These are phyloP conservation scores for Macrolepiota dolichaula DNA, from an alignment of 768 basidiomycete species.

Conservation along the genomic window DNA sequence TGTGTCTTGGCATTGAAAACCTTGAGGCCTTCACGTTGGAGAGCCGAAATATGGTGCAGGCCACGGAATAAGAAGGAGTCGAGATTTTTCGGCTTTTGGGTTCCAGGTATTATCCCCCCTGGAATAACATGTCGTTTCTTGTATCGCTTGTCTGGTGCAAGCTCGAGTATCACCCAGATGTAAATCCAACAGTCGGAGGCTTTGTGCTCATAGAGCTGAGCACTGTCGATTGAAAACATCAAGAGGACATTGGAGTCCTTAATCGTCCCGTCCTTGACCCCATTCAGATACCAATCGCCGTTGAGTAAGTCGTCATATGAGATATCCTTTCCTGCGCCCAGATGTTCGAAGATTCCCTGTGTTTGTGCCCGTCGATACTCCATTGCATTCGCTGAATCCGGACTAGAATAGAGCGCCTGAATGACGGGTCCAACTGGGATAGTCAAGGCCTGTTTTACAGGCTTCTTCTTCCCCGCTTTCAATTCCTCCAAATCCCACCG, in stretches of 20 bases:
- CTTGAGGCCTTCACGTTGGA: slow-evolving; percentile 26
- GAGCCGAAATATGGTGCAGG: slow-evolving; percentile 27
- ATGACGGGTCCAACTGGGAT: too few species aligned
- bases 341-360: too few species aligned
- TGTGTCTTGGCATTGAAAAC: slow-evolving; percentile 33
- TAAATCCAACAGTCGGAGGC: slow-evolving; percentile 28
- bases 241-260: slow-evolving; percentile 24
- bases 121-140: slow-evolving; percentile 22
- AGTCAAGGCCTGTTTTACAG: too few species aligned
- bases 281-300: too few species aligned
- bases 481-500: too few species aligned
- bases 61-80: slow-evolving; percentile 32
- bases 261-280: too few species aligned
- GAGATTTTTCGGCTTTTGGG: slow-evolving; percentile 28
- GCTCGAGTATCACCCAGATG: slow-evolving; percentile 26
- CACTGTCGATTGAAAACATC: slow-evolving; percentile 32
- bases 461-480: too few species aligned
- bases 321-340: too few species aligned
- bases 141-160: slow-evolving; percentile 21
- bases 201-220: slow-evolving; percentile 35
- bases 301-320: too few species aligned
- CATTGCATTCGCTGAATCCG: too few species aligned
- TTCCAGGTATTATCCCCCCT: slow-evolving; percentile 24
- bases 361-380: too few species aligned
- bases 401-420: too few species aligned